phyloP scores from a whole-genome alignment of 192 early-diverging fungal species.

The Coemansia nantahalensis region DNA sequence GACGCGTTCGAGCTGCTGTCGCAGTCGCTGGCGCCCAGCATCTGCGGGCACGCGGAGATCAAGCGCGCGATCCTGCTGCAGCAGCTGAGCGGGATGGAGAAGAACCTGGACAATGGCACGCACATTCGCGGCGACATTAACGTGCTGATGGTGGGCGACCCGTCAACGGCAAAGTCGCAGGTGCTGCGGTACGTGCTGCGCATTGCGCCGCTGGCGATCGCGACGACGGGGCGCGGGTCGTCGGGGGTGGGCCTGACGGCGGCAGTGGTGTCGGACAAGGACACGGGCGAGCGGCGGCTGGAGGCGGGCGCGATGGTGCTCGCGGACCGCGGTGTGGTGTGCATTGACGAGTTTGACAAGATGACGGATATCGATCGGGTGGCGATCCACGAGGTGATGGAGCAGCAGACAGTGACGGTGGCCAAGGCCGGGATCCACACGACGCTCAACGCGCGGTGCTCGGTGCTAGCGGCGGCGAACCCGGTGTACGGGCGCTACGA shows the following conservation, averaged over 20 bases:
- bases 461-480: slow-evolving; percentile 96
- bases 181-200: slow-evolving; percentile 93
- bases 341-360: slow-evolving; percentile 99
- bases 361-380: slow-evolving; percentile 97
- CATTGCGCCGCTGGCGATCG: slow-evolving; percentile 93
- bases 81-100: slow-evolving; percentile 88
- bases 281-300: slow-evolving; percentile 88
- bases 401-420: slow-evolving; percentile 98
- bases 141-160: slow-evolving; percentile 97
- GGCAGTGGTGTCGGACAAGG: slow-evolving; percentile 92
- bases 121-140: slow-evolving; percentile 98
- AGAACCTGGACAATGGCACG: slow-evolving; percentile 91
- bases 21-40: slow-evolving; percentile 85
- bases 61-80: slow-evolving; percentile 93
- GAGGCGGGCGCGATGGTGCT: slow-evolving; percentile 99
- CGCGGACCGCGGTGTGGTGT: slow-evolving; percentile 94
- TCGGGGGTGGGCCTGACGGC: slow-evolving; percentile 98
- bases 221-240: slow-evolving; percentile 94
- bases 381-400: slow-evolving; percentile 99
- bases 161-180: slow-evolving; percentile 99
- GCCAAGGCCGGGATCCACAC: slow-evolving; percentile 99
- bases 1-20: slow-evolving; percentile 81
- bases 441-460: slow-evolving; percentile 93
- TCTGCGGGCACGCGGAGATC: slow-evolving; percentile 89
- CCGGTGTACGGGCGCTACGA: slow-evolving; percentile 91